A percentile compares a stretch with the other conserved stretches of the same genome.
Conservation (phyloP, 2,329 filamentous ascomycete genomes). For the Neospermospora avenae region DNA sequence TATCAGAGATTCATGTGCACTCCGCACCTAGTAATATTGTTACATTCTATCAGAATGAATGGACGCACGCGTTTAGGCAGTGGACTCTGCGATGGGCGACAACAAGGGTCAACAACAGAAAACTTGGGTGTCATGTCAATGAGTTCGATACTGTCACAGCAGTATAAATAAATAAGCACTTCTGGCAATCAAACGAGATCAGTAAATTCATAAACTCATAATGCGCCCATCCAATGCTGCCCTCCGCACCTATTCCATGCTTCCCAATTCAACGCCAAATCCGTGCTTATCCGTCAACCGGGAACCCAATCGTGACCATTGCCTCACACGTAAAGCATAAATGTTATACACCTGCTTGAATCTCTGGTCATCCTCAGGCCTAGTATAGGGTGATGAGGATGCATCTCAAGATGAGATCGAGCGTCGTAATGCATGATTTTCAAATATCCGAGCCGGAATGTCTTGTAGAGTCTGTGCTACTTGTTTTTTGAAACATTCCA, state of each 20-base stretch:
- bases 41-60: too few relatives aligned
- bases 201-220: too few relatives aligned
- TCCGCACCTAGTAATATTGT: too few relatives aligned
- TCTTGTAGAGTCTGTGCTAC: constrained; percentile 10
- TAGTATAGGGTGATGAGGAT: neutral
- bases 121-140: too few relatives aligned
- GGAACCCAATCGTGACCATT: constrained; percentile 9
- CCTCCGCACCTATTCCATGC: constrained; percentile 14
- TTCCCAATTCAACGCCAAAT: constrained; percentile 15
- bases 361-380: neutral
- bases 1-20: too few relatives aligned
- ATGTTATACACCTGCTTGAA: neutral
- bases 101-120: too few relatives aligned
- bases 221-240: constrained; percentile 13
- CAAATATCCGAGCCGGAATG: neutral
- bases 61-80: too few relatives aligned
- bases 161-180: too few relatives aligned
- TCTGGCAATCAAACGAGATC: too few relatives aligned
- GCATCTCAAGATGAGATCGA: neutral
- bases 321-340: neutral
- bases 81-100: too few relatives aligned
- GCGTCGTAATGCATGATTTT: neutral
- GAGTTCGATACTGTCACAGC: too few relatives aligned
- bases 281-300: constrained; percentile 17
- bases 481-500: constrained; percentile 41